Conservation (phyloP, 176 grass and related monocot species). For the Thinopyrum elongatum region DNA sequence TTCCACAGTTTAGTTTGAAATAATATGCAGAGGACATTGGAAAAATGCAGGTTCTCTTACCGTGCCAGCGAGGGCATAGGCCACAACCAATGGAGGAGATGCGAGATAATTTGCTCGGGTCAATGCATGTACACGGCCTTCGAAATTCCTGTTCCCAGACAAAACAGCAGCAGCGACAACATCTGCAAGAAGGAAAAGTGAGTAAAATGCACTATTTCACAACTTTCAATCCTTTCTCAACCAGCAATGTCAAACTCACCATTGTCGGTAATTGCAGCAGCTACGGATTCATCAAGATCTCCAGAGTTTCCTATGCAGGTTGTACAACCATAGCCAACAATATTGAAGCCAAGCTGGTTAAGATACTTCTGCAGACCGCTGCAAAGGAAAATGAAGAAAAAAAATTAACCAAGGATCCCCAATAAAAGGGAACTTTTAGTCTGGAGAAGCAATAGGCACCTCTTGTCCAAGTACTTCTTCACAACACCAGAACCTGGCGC, state of each 20-base stretch:
- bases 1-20: neutral
- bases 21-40: neutral
- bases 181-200: constrained; percentile 48
- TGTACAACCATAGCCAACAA: constrained; percentile 98
- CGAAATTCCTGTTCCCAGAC: constrained; percentile 97
- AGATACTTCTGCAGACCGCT: constrained; percentile 94
- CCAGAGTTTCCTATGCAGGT: constrained; percentile 99
- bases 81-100: constrained; percentile 94
- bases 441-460: constrained; percentile 38
- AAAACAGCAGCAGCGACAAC: constrained; percentile 94
- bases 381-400: constrained; percentile 28
- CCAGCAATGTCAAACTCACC: constrained; percentile 43
- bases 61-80: constrained; percentile 96
- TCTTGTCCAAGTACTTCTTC: constrained; percentile 88
- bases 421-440: neutral
- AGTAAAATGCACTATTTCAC: constrained; percentile 17
- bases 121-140: constrained; percentile 91
- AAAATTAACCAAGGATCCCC: neutral
- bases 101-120: constrained; percentile 99
- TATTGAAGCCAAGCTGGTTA: constrained; percentile 88
- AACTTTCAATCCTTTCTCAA: neutral
- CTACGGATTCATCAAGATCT: constrained; percentile 84
- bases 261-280: constrained; percentile 81
- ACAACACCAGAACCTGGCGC: constrained; percentile 98
- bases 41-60: constrained; percentile 36